Conservation (phyloP, 1,284 basidiomycete species). For the Amylostereum chailletii region DNA sequence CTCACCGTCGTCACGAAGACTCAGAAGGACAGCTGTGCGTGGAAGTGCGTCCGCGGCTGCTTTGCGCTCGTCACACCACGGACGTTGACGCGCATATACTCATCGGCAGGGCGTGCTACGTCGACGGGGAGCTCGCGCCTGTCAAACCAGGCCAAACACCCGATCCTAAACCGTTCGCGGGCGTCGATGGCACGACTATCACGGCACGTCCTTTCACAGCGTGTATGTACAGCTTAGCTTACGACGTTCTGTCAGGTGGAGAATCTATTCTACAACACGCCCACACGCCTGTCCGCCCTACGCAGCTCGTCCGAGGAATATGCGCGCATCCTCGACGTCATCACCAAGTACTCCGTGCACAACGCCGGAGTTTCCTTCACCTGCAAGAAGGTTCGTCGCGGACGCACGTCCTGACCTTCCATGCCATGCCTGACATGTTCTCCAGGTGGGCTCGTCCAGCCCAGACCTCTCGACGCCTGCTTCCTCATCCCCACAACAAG, state of each 20-base stretch:
- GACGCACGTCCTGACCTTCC: background rate
- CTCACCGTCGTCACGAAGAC: slow-evolving; percentile 89
- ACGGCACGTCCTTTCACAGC: slow-evolving; percentile 40
- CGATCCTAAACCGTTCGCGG: slow-evolving; percentile 86
- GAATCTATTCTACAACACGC: slow-evolving; percentile 94
- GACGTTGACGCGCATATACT: too few relatives aligned
- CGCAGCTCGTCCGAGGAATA: slow-evolving; percentile 90
- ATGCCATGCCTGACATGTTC: background rate
- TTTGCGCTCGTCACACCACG: background rate
- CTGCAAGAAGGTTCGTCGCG: slow-evolving; percentile 75
- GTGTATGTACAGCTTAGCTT: background rate
- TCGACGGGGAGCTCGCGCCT: slow-evolving; percentile 65
- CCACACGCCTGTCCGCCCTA: slow-evolving; percentile 81
- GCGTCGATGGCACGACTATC: slow-evolving; percentile 91
- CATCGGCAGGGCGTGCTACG: slow-evolving; percentile 62
- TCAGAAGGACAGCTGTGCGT: slow-evolving; percentile 71
- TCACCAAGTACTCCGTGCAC: slow-evolving; percentile 93
- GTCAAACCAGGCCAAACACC: slow-evolving; percentile 57
- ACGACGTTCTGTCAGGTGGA: slow-evolving; percentile 55
- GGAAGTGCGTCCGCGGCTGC: slow-evolving; percentile 58
- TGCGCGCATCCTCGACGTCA: slow-evolving; percentile 82
- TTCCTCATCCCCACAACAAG: slow-evolving; percentile 56
- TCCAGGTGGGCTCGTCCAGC: slow-evolving; percentile 60
- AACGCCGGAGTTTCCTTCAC: slow-evolving; percentile 84
- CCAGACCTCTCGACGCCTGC: slow-evolving; percentile 84